phyloP scores from a whole-genome alignment of 1,139 yeast species.

The Geotrichum reessii region DNA sequence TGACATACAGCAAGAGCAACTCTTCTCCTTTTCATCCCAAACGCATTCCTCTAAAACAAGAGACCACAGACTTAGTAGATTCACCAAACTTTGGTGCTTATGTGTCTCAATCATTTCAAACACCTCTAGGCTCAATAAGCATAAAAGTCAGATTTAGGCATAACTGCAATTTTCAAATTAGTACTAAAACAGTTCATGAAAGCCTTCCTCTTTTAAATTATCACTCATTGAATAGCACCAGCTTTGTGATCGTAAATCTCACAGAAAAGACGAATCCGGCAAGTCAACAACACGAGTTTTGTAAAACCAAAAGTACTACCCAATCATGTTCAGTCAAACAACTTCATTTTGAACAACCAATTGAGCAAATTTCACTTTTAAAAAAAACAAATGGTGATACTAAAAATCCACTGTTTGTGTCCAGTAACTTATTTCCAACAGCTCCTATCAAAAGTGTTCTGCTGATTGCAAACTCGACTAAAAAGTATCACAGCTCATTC shows the following conservation, averaged over 20 bases:
- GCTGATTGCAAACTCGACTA: background rate
- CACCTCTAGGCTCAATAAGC: background rate
- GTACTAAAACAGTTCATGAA: background rate
- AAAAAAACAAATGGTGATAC: background rate
- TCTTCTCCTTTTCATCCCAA: background rate
- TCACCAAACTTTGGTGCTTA: background rate
- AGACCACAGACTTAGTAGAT: background rate
- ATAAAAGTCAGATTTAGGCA: background rate
- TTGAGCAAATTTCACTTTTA: background rate
- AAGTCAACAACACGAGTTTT: background rate
- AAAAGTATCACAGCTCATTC: background rate
- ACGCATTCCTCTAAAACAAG: background rate
- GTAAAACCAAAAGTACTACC: background rate
- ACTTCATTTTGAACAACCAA: background rate
- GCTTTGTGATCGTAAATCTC: background rate
- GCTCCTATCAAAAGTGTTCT: background rate
- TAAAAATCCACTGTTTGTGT: background rate
- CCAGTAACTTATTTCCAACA: background rate
- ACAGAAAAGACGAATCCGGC: background rate
- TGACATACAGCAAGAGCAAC: background rate
- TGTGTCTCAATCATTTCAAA: background rate
- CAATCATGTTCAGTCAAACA: background rate
- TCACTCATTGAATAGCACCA: background rate
- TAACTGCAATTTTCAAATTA: background rate
- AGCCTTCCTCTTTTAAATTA: background rate